Evolutionary conservation across 164 flowering plant genomes (phyloP).

Genomic region (Chimonanthus salicifolius): DNA sequence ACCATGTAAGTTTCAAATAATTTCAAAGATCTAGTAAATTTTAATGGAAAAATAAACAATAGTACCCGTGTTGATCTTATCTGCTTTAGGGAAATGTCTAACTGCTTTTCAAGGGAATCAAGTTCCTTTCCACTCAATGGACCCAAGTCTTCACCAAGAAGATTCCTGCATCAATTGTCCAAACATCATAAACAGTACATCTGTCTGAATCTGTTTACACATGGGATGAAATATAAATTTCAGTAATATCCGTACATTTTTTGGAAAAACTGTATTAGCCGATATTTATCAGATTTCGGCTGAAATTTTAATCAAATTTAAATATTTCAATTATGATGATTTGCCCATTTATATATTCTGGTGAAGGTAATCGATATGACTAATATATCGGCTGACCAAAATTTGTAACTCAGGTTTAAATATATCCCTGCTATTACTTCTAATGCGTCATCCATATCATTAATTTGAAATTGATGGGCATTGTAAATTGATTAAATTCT

Average conservation of each 20-base stretch:
- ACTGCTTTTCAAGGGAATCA: conserved; percentile 86
- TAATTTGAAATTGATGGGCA: too few relatives aligned
- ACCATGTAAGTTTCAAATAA: too few relatives aligned
- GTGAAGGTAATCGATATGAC: too few relatives aligned
- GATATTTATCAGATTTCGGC: neutral
- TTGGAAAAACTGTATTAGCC: too few relatives aligned
- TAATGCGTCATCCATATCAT: neutral
- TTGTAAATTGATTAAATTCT: neutral
- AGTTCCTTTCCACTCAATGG: conserved; percentile 82
- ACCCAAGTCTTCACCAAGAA: conserved; percentile 90
- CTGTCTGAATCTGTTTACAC: neutral
- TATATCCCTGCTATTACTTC: too few relatives aligned
- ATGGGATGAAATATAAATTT: neutral
- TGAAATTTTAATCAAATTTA: too few relatives aligned
- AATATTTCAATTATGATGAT: too few relatives aligned
- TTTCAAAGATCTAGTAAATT: neutral
- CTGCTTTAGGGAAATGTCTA: conserved; percentile 75
- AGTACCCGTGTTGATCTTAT: conserved; percentile 69
- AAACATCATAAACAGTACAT: neutral
- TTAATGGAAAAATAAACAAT: neutral
- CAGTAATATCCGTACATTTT: neutral
- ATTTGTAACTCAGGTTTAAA: too few relatives aligned
- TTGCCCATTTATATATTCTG: too few relatives aligned
- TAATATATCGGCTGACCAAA: too few relatives aligned
- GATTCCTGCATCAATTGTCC: conserved; percentile 45